phyloP scores from a whole-genome alignment of 2,329 filamentous ascomycete species.

The Bipolaris bicolor region DNA sequence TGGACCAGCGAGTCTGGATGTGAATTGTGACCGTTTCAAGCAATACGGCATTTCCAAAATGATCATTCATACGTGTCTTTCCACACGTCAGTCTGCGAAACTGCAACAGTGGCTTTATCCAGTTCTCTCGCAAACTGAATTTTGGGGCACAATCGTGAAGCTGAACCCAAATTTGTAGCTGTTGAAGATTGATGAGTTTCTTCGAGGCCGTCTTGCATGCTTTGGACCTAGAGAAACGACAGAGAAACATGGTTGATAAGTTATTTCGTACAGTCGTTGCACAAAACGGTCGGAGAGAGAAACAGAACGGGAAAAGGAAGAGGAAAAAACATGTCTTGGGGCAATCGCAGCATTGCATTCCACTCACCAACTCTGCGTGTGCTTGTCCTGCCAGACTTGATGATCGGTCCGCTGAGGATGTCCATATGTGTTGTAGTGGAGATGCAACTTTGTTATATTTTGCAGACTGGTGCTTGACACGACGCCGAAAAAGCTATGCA shows the following conservation, averaged over 20 bases:
- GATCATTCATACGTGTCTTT: background rate
- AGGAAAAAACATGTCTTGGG: background rate
- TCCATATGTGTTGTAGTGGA: slow-evolving; percentile 42
- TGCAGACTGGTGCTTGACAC: slow-evolving; percentile 26
- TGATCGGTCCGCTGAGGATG: slow-evolving; percentile 18
- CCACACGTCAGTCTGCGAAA: slow-evolving; percentile 31
- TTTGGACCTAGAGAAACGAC: slow-evolving; percentile 4
- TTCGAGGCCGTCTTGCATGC: slow-evolving; percentile 30
- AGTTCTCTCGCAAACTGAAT: slow-evolving; percentile 33
- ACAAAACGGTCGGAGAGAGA: background rate
- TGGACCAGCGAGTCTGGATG: slow-evolving; percentile 13
- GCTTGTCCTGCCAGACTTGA: slow-evolving; percentile 34
- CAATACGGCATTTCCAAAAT: background rate
- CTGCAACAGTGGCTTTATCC: slow-evolving; percentile 36
- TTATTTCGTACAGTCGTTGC: background rate
- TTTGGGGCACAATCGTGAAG: slow-evolving; percentile 24
- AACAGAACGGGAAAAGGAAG: background rate
- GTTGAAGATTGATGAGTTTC: slow-evolving; percentile 26
- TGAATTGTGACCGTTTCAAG: slow-evolving; percentile 25
- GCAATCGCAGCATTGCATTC: background rate
- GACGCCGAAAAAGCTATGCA: slow-evolving; percentile 33
- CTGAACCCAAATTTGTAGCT: slow-evolving; percentile 31
- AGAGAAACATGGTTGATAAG: background rate
- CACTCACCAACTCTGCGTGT: slow-evolving; percentile 30
- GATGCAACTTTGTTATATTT: slow-evolving; percentile 35